Base-by-base conservation (phyloP, 495 filamentous ascomycete species). In the Neurospora pannonica region DNA sequence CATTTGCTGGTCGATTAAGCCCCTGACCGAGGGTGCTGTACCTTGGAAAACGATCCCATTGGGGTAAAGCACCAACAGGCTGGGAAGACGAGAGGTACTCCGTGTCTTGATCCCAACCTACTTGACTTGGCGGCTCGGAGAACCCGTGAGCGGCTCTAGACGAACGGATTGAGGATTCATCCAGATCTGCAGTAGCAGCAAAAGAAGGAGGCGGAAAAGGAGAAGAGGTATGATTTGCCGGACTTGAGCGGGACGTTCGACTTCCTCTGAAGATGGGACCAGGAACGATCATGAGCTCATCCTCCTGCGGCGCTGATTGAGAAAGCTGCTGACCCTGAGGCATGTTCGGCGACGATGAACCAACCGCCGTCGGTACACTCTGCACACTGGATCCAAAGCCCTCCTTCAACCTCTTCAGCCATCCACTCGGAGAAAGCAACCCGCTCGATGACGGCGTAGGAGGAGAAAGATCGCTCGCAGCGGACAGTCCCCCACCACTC, bases 131-230 rank as follows among this genome's bases (percentile, higher is more conserved):
- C 24, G 54, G 54, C 54, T 62, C 54, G 1, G 54, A 62, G 6
- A 34, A 34, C 9, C 54, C 13, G 19, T 62, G 54, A 13, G 0
- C 2, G 24, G 24, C 2, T 34, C 24, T 31, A 62, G 54, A 7
- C 2, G 24, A 28, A 3, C 24, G 28, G 0, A 34, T 3, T 0
- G 0, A 9, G 2, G 54, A 0, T 19, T 62, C 54, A 17, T 62
- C 54, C 7, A 62, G 28, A 62, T 62, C 54, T 1, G 28, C 54
- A 9, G 54, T 62, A 8, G 78, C 74, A 75, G 79, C 28, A 74
- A 80, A 62, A 36, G 74, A 48, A 9, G 78, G 81, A n/a, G 83
- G 83, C 0, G 75, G 75, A 62, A 81, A 81, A 2, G 81, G 81
- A 2, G 78, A 78, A 0, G 75, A 48, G 13, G 28, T 19, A 34